Conservation (phyloP, 2,329 filamentous ascomycete genomes). For the Piedraia hortae region DNA sequence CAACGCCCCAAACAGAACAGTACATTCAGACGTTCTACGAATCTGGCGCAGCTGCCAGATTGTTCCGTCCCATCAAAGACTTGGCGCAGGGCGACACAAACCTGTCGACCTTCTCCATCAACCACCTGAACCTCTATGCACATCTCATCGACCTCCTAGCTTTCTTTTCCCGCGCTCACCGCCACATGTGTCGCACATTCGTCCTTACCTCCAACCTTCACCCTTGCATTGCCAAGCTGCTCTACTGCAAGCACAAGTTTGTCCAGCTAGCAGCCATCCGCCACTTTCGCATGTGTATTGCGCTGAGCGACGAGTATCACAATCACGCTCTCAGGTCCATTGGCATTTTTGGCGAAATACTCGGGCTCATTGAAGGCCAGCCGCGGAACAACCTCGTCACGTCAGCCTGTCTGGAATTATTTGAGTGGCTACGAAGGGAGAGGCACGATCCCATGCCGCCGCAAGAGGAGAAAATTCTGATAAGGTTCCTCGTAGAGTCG, state of each 20-base stretch:
- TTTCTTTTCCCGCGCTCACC: constrained; percentile 79
- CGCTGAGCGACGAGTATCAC: constrained; percentile 75
- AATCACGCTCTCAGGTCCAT: constrained; percentile 60
- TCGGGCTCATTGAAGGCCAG: constrained; percentile 68
- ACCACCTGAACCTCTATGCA: constrained; percentile 70
- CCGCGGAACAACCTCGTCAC: constrained; percentile 80
- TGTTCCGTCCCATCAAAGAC: constrained; percentile 68
- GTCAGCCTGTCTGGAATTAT: constrained; percentile 80
- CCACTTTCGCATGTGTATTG: constrained; percentile 70
- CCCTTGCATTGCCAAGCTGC: constrained; percentile 52
- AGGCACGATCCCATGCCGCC: constrained; percentile 14
- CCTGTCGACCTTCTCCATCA: constrained; percentile 30
- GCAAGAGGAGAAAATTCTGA: constrained; percentile 52
- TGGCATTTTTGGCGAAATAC: constrained; percentile 54
- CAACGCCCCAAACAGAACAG: constrained; percentile 44
- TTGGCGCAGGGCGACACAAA: constrained; percentile 32
- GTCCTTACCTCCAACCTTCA: constrained; percentile 56
- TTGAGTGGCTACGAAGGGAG: constrained; percentile 62
- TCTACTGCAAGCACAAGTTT: constrained; percentile 68
- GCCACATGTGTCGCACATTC: constrained; percentile 65
- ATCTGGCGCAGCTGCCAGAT: constrained; percentile 41
- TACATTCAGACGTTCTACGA: constrained; percentile 83
- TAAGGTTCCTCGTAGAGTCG: constrained; percentile 60
- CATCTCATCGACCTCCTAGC: constrained; percentile 81
- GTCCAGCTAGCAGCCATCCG: constrained; percentile 75